Evolutionary conservation across 805 yeast genomes (phyloP).

Genomic region (Myxozyma geophila): DNA sequence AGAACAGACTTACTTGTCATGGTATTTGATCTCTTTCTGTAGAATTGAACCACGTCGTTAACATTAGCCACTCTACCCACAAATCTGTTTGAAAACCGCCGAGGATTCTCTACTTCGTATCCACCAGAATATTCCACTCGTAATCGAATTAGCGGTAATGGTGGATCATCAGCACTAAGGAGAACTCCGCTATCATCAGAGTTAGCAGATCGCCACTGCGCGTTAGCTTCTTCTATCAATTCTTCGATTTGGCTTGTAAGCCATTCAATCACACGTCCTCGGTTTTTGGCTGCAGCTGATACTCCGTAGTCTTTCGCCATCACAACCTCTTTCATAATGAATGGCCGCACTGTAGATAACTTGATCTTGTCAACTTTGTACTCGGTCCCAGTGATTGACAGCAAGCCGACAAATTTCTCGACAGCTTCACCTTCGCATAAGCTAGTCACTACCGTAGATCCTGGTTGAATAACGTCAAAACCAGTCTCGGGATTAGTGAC

Average conservation of each 20-base stretch:
- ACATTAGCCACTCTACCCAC: conserved; percentile 90
- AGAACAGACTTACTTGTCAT: conserved; percentile 16
- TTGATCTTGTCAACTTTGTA: conserved; percentile 63
- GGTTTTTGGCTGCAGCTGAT: conserved; percentile 63
- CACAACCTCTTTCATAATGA: conserved; percentile 68
- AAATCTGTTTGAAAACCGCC: conserved; percentile 86
- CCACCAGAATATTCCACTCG: conserved; percentile 87
- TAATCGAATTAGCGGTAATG: conserved; percentile 79
- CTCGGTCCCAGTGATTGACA: conserved; percentile 64
- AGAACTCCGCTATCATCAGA: conserved; percentile 38
- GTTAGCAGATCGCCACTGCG: conserved; percentile 51
- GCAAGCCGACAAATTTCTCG: conserved; percentile 69
- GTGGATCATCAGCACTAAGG: conserved; percentile 51
- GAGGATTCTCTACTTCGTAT: conserved; percentile 87
- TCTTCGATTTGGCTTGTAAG: conserved; percentile 67
- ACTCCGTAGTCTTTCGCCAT: conserved; percentile 59
- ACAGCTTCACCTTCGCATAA: conserved; percentile 82
- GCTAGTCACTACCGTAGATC: conserved; percentile 92
- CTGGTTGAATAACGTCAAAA: conserved; percentile 86
- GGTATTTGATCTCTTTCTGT: conserved; percentile 53
- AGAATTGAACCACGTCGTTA: conserved; percentile 79
- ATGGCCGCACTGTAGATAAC: conserved; percentile 78
- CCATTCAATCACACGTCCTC: conserved; percentile 62
- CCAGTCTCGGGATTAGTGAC: conserved; percentile 57
- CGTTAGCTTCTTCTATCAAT: conserved; percentile 63